Evolutionary conservation across 2,329 filamentous ascomycete species (phyloP), one percentile per base, ranked within the genome.

Genomic region (Ceratocystis cacaofunesta): DNA sequence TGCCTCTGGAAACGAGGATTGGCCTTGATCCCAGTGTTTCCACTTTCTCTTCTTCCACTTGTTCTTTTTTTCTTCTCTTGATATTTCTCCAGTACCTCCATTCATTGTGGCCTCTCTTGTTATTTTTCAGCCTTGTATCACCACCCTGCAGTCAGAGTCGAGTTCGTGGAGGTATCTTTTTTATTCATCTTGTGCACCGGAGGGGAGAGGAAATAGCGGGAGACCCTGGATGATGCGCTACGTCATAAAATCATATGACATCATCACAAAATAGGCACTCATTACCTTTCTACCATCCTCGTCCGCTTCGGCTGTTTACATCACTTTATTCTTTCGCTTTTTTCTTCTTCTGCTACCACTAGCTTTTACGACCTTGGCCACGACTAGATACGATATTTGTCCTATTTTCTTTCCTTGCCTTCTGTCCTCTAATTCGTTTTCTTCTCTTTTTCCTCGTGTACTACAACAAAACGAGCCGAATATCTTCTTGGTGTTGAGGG

Each of bases 1-100:
- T 8, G 22, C 61, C 19, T 62, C 61, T 19, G 61, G 43, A 28
- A 50, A 44, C 25, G 69, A 68, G 55, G 73, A 74, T 57, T 71
- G 71, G 72, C 72, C 67, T 76, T 76, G 70, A 50, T 71, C 36
- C 74, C 72, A 67, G 78, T 76, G 76, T 69, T 41, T 41, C 77
- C 71, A 78, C 55, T 43, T 25, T 52, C 44, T 60, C 36, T 44
- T 28, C 55, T 57, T 63, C 55, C 43, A 25, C 61, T 19, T 44
- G 32, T 68, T 61, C 63, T 57, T 64, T 65, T 63, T 25, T 19
- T 48, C 25, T 25, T 63, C 28, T 68, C 68, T 68, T 69, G 64
- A 66, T 64, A 58, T 50, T 61, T 63, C 61, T 44, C 64, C 61
- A 61, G 50, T 65, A 58, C 48, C 32, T 62, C 25, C 44, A 30